Conservation (phyloP, 768 basidiomycete genomes). For the Gautieria morchelliformis region DNA sequence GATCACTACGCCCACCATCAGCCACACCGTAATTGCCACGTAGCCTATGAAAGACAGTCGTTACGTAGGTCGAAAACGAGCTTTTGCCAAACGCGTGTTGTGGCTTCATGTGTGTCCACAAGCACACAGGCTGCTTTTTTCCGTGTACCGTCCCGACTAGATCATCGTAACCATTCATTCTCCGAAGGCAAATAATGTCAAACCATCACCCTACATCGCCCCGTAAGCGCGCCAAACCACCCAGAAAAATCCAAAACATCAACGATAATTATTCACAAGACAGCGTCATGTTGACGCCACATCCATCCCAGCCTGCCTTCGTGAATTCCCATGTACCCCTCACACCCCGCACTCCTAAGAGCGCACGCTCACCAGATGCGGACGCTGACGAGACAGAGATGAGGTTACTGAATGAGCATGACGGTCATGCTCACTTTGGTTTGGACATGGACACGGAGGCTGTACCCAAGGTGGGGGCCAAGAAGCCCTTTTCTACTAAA, state of each 20-base stretch:
- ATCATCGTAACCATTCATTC: background rate
- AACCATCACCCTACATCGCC: background rate
- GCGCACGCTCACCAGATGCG: background rate
- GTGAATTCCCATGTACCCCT: background rate
- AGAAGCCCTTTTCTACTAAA: conserved; percentile 43
- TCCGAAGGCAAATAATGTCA: background rate
- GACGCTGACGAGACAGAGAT: conserved; percentile 9
- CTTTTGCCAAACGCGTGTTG: background rate
- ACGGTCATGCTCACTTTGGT: background rate
- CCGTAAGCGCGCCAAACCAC: background rate
- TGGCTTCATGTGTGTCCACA: background rate
- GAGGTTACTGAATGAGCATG: conserved; percentile 4
- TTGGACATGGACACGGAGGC: background rate
- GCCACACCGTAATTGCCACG: too few relatives aligned
- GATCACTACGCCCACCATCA: too few relatives aligned
- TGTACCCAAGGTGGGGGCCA: conserved; percentile 10
- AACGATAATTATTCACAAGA: background rate
- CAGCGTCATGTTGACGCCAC: conserved; percentile 1
- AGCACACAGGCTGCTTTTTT: too few relatives aligned
- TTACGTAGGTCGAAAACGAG: too few relatives aligned
- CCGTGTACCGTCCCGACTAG: too few relatives aligned
- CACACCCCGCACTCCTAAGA: background rate
- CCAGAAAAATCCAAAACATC: background rate
- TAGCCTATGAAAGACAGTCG: too few relatives aligned
- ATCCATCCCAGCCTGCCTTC: background rate